A percentile compares a stretch with the other conserved stretches of the same genome.
Conservation (phyloP, 768 basidiomycete species). For the Fistulinella prunicolor region DNA sequence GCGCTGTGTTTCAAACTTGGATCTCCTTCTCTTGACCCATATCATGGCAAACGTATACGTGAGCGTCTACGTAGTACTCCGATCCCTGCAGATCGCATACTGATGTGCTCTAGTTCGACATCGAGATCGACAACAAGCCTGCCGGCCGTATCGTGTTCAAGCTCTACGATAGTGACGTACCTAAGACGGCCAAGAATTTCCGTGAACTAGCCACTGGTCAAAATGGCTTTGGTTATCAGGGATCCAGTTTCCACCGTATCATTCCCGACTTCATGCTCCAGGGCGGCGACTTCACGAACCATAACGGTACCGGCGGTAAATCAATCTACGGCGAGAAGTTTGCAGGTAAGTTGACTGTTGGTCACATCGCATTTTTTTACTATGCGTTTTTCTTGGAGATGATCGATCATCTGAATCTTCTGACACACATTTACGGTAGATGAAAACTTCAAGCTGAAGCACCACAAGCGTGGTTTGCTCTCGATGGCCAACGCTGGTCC, state of each 20-base stretch:
- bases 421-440: slow-evolving; percentile 43
- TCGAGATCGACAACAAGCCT: slow-evolving; percentile 41
- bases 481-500: slow-evolving; percentile 80
- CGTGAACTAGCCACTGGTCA: slow-evolving; percentile 81
- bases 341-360: slow-evolving; percentile 50
- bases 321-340: slow-evolving; percentile 75
- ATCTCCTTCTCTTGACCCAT: too few species aligned
- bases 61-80: too few species aligned
- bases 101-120: too few species aligned
- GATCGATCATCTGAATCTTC: too few species aligned
- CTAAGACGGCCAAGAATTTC: slow-evolving; percentile 79
- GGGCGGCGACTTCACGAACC: slow-evolving; percentile 83
- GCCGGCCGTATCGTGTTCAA: slow-evolving; percentile 74
- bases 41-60: too few species aligned
- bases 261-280: slow-evolving; percentile 88
- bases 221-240: slow-evolving; percentile 71
- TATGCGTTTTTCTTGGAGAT: too few species aligned
- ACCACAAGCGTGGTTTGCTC: slow-evolving; percentile 64
- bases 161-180: slow-evolving; percentile 78
- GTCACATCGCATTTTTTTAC: too few species aligned
- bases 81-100: too few species aligned
- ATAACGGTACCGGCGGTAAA: slow-evolving; percentile 73
- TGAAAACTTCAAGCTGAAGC: slow-evolving; percentile 80
- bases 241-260: slow-evolving; percentile 72
- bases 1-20: too few species aligned